Percentiles rank a stretch among this genome's conserved stretches.
Conservation (phyloP, 2,329 filamentous ascomycete species). For the Coleophoma eucalyptorum region DNA sequence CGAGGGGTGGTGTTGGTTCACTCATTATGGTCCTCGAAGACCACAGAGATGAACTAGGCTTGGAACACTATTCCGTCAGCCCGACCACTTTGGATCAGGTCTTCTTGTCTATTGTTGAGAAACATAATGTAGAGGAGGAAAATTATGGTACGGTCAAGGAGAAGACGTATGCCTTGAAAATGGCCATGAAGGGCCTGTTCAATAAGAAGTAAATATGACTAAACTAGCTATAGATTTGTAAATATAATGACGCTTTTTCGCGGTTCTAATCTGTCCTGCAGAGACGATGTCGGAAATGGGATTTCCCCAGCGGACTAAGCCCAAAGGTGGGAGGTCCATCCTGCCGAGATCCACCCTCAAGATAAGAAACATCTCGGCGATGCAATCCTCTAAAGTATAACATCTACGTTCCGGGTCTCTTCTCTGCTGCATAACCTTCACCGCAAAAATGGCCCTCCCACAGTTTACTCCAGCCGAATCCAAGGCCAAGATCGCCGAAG, state of each 20-base stretch:
- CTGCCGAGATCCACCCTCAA: no score
- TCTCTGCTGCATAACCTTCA: no score
- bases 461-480: not conserved
- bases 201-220: not conserved
- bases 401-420: no score
- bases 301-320: no score
- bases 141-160: slow-evolving; percentile 35
- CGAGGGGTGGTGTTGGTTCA: slow-evolving; percentile 48
- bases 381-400: no score
- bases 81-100: slow-evolving; percentile 89
- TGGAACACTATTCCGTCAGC: slow-evolving; percentile 84
- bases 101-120: slow-evolving; percentile 79
- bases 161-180: slow-evolving; percentile 4
- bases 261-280: no score
- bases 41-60: slow-evolving; percentile 61
- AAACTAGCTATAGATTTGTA: not conserved
- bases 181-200: not conserved
- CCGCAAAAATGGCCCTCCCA: no score
- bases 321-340: no score
- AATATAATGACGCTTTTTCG: not conserved
- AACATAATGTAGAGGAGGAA: slow-evolving; percentile 77
- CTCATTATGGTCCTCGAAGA: slow-evolving; percentile 73
- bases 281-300: no score
- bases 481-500: not conserved
- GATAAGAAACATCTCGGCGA: no score